Evolutionary conservation across 495 filamentous ascomycete species (phyloP), one percentile per base, ranked within the genome.

Genomic region (Penicillium mononematosum): DNA sequence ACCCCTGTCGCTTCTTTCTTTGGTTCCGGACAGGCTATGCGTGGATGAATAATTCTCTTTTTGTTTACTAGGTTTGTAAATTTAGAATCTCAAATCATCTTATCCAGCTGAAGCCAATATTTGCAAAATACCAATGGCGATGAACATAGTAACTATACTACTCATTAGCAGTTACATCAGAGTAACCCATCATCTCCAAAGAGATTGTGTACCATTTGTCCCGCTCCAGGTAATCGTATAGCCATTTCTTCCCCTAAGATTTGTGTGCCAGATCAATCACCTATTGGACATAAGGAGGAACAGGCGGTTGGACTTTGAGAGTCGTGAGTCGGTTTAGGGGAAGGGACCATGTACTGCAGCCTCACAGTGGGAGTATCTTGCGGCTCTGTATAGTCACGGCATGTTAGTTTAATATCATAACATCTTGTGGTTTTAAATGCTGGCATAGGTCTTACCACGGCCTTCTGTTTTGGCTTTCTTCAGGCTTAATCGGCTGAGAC

Each of bases 1-100:
- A 68, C 63, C 62, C 62, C 44, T 54, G 49, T 50, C 50, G 19
- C 34, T 59, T 53, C 20, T 42, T 17, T 29, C 10, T 50, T 53
- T 38, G 17, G 3, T 46, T 46, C 1, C 43, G 20, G 25, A 25
- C 19, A 45, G 24, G 20, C 27, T 42, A 5, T 19, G 49, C 24
- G 47, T 48, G 34, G 24, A 55, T 56, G 53, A 19, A 58, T 55
- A 49, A 36, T 47, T 44, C 36, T 16, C 32, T 51, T 29, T 17
- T 3, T 54, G n/a, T 39, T 19, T 39, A 41, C 32, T 3, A 38
- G 14, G 5, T 6, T 9, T 39, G 16, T 39, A 39, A n/a, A n/a
- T 17, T n/a, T 39, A 39, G 5, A 17, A 16, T n/a, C n/a, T n/a
- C 2, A 8, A 9, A 39, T 39, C 34, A n/a, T 39, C 4, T 39